Evolutionary conservation across 2,329 filamentous ascomycete genomes (phyloP), one percentile per base, ranked within the genome.

Genomic region (Coniochaeta prunicola): DNA sequence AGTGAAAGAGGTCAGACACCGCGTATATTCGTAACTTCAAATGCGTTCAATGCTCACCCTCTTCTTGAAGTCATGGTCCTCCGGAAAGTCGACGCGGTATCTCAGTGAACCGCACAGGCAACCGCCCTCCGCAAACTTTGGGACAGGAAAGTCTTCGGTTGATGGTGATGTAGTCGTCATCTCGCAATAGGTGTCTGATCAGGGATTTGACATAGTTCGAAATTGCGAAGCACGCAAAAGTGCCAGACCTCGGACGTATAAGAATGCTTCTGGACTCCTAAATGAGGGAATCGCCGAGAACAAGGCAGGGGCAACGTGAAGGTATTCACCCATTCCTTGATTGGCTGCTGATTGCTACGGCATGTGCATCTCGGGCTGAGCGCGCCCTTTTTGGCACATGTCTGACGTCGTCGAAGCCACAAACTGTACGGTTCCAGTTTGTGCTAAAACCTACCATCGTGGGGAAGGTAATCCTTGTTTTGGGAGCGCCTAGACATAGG

Each of bases 61-160:
- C 40, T 45, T 19, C 12, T 56, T 42, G 61, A 80, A 82, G 61
- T 81, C 73, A 59, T 80, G 77, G 57, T 73, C 68, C 1, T 67
- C 57, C 0, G 78, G 74, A 59, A 83, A 80, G 30, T 72, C 71
- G 45, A 80, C 69, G 24, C 69, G 71, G 66, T 83, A 83, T 56
- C 79, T 74, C 45, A 84, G 69, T 21, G 73, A 70, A 54, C 71
- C 72, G 65, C 81, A 83, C 55, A 83, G 73, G 63, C 80, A 84
- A 34, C 80, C 80, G 40, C 80, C 80, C 0, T 73, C 76, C 62
- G 83, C 70, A 56, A 64, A 66, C 1, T 66, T 65, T 17, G 76
- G 75, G 42, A 66, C 70, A 24, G 67, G 62, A 56, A 68, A 71
- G 55, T 62, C 50, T 24, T 64, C 58, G 24, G 48, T 36, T n/a